Base-by-base conservation (phyloP, 768 basidiomycete genomes). In the Boletus eberwhitei region DNA sequence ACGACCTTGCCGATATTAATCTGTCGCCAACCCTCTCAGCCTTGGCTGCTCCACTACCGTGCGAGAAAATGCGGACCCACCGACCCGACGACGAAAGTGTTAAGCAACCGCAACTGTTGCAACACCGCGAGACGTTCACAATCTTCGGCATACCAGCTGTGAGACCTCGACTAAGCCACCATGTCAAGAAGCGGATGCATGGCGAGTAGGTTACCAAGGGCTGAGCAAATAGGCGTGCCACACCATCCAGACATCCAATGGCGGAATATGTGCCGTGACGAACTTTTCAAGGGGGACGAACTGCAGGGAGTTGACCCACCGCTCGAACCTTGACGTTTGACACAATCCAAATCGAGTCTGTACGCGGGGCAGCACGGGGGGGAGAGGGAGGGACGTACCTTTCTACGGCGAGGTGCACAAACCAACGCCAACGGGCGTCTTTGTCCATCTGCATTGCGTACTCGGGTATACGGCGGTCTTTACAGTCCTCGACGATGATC, bases 151-250 rank as follows among this genome's bases (percentile, higher is more conserved):
- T 70, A 70, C 64, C 69, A 72, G 19, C 69, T 71, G 26, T 39
- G 14, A 38, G 26, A 45, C 7, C 22, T 50, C 26, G n/a, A 29
- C 32, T 60, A 2, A 64, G 54, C 9, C 14, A 6, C 14, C 14
- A 8, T 16, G 36, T 48, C 37, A 31, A 29, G 22, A 45, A 19
- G 14, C 6, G 11, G 8, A 17, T 46, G 7, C 19, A 35, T 7
- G 8, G 2, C 8, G 3, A 24, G 13, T 1, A n/a, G 8, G 17
- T 59, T 61, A 75, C 75, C 67, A 62, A 12, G 75, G 75, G 43
- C 62, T 73, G 21, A 76, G 71, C 45, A 73, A 19, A 60, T 77
- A 76, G 1, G 74, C 75, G 19, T 76, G 75, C 71, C 76, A 74
- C 19, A 76, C 71, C 74, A 76, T 74, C 65, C 71, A 70, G 22